Base-by-base conservation (phyloP, 2,329 filamentous ascomycete genomes). In the Alternaria novae-zelandiae region DNA sequence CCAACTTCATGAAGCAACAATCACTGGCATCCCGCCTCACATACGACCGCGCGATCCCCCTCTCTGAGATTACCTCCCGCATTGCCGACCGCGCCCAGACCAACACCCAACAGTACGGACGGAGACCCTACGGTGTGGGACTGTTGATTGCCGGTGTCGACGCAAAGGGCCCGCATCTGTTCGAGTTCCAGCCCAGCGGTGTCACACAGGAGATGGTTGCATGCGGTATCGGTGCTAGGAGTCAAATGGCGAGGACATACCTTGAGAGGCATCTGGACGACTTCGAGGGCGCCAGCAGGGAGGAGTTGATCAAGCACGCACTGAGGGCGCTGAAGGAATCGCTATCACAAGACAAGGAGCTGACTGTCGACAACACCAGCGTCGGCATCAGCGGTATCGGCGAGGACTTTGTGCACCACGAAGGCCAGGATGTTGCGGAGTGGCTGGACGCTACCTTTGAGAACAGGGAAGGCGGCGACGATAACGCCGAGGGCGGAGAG, bases 1-100 rank as follows among this genome's bases (percentile, higher is more conserved):
- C 94, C 86, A 99, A 99, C 89, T 99, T 97, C 86, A 98, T 99
- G 95, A 98, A 97, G 86, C 94, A 97, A 84, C 96, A 98, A 85
- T 97, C 93, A 68, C 93, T 99, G 77, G 92, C 93, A 77, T 95
- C 96, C 76, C 94, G 95, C 81, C 90, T 99, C 75, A 97, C 94
- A 61, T 98, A 97, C 85, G 95, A 93, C 83, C 94, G 96, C 71
- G 90, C 94, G 71, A 96, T 99, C 80, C 93, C 94, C 30, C 86
- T 98, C 79, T 91, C 93, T 77, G 91, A 92, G 67, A 93, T 98
- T 74, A 94, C 97, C 72, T 88, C 90, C 70, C 91, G 95, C 82
- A 97, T 99, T 78, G 95, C 92, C 74, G 94, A 97, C 81, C 96
- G 97, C 82, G 96, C 96, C 53, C 96, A 99, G 86, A 91, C 91